A percentile compares a stretch with the other conserved stretches of the same genome.
These are phyloP conservation scores for Globisporangium ultimum DNA, from an alignment of 352 stramenopile species.

Conservation along the genomic window DNA sequence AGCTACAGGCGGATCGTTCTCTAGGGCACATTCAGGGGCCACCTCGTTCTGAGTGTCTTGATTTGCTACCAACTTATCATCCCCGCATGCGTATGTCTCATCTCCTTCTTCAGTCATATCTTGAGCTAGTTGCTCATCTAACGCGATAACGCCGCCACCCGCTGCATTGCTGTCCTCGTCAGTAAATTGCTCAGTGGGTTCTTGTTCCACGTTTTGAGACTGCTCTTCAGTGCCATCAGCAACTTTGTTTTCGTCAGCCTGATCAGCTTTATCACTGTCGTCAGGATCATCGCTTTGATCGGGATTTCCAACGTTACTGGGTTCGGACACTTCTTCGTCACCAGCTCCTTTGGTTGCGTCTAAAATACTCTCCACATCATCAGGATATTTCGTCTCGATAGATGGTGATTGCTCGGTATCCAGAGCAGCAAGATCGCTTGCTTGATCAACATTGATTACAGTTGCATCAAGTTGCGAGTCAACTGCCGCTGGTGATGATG, in stretches of 20 bases:
- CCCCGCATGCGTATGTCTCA: not conserved
- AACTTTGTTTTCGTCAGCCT: not conserved
- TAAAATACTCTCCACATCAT: too few species aligned
- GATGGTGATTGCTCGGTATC: too few species aligned
- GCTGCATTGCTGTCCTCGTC: not conserved
- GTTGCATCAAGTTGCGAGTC: too few species aligned
- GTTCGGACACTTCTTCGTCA: not conserved
- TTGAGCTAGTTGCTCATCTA: not conserved
- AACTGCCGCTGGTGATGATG: too few species aligned
- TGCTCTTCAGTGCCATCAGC: not conserved
- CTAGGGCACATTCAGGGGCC: not conserved
- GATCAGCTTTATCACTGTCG: not conserved
- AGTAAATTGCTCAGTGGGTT: not conserved
- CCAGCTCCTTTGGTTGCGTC: not conserved
- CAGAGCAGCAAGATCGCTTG: too few species aligned
- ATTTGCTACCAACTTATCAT: not conserved
- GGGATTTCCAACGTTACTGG: not conserved
- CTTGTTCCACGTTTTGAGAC: not conserved
- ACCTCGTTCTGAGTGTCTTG: constrained; percentile 1
- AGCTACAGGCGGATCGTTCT: not conserved
- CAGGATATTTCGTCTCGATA: too few species aligned
- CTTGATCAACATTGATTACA: too few species aligned
- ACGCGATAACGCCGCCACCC: not conserved
- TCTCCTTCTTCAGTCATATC: not conserved
- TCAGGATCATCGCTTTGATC: not conserved